These are phyloP conservation scores for Colletotrichum coccodes DNA, from an alignment of 2,329 filamentous ascomycete genomes.

Conservation along the genomic window DNA sequence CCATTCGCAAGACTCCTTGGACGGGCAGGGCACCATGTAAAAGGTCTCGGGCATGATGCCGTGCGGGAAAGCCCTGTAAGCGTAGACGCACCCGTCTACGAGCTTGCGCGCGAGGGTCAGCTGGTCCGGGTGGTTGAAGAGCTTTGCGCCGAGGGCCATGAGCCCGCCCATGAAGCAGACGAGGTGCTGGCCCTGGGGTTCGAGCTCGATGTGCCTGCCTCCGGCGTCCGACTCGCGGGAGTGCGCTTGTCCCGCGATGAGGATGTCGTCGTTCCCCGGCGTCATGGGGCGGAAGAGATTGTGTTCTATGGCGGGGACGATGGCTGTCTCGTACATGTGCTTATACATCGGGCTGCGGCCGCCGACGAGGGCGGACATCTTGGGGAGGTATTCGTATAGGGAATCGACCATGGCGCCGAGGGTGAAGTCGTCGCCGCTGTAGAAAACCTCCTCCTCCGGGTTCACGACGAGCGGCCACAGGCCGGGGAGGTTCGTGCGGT, in stretches of 20 bases:
- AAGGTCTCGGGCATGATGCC: conserved; percentile 70
- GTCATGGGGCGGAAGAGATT: conserved; percentile 78
- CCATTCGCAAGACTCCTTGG: conserved; percentile 40
- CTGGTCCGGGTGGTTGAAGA: conserved; percentile 63
- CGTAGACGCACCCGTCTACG: conserved; percentile 67
- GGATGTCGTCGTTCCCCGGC: conserved; percentile 68
- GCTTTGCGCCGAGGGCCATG: conserved; percentile 72
- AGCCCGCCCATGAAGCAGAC: conserved; percentile 78
- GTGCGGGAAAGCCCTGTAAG: conserved; percentile 62
- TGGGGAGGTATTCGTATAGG: conserved; percentile 69
- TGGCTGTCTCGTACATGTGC: conserved; percentile 68
- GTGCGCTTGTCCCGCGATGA: conserved; percentile 53
- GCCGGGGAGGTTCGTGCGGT: conserved; percentile 75
- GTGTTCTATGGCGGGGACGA: conserved; percentile 68
- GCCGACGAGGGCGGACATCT: conserved; percentile 73
- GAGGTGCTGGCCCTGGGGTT: conserved; percentile 64
- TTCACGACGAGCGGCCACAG: conserved; percentile 79
- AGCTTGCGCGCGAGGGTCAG: conserved; percentile 58
- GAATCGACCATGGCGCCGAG: conserved; percentile 66
- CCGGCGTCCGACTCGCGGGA: not conserved
- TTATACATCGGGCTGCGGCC: conserved; percentile 71
- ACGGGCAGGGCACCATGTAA: conserved; percentile 54
- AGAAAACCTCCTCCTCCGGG: conserved; percentile 58
- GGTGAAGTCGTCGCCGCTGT: conserved; percentile 54
- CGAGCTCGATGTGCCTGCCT: conserved; percentile 50